Evolutionary conservation across 2,329 filamentous ascomycete genomes (phyloP).

Genomic region (Botrytis aclada): DNA sequence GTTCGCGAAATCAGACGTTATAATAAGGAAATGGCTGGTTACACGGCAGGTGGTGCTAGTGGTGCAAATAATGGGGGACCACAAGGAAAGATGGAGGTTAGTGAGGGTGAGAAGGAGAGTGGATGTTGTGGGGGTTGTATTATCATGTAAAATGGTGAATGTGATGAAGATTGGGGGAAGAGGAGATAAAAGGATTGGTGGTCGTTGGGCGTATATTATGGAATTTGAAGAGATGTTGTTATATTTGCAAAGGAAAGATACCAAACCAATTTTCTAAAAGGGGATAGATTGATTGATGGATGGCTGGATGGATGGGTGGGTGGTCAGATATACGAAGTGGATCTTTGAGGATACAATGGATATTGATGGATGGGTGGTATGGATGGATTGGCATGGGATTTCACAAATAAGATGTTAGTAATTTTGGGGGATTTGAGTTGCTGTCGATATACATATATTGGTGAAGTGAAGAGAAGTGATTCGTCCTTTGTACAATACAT

Average conservation of each 20-base stretch:
- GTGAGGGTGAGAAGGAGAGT: conserved; percentile 58
- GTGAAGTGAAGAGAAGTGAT: neutral
- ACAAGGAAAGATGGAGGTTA: conserved; percentile 70
- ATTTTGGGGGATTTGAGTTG: neutral
- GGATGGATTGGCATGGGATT: conserved; percentile 8
- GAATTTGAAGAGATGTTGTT: conserved; percentile 1
- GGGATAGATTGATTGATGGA: neutral
- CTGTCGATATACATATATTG: neutral
- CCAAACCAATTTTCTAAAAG: conserved; percentile 8
- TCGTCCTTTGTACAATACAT: neutral
- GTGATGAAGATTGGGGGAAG: neutral
- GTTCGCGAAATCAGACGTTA: conserved; percentile 97
- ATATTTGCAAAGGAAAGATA: conserved; percentile 18
- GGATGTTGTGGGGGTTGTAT: conserved; percentile 75
- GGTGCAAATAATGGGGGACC: conserved; percentile 58
- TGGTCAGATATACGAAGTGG: neutral
- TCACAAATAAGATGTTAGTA: conserved; percentile 14
- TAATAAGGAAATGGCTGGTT: conserved; percentile 96
- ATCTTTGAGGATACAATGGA: conserved; percentile 16
- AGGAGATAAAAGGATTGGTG: neutral
- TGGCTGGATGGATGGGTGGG: conserved; percentile 7
- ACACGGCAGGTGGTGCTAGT: conserved; percentile 66
- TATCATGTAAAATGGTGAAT: conserved; percentile 67
- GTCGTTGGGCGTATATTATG: conserved; percentile 12
- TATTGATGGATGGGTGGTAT: neutral